Base-by-base conservation (phyloP, 2,329 filamentous ascomycete genomes). In the Phoma sp. region DNA sequence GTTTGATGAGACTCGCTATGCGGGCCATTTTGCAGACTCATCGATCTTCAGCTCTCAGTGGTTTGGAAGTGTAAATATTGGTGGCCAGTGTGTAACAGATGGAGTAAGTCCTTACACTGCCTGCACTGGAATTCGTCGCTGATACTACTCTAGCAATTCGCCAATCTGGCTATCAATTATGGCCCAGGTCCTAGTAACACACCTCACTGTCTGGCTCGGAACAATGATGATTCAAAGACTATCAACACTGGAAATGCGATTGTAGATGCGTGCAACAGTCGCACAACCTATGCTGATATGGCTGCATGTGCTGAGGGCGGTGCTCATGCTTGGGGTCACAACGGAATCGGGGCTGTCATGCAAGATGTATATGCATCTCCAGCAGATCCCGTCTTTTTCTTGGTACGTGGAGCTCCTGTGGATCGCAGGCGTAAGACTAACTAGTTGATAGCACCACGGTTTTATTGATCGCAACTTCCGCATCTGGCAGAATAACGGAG, bases 401-500 rank as follows among this genome's bases (percentile, higher is more conserved):
- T 55, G 15, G 40, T 43, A 17, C n/a, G n/a, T 11, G 14, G 10
- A 25, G 23, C 11, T 17, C 1, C 28, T 37, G 20, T 18, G 9
- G 11, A 15, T 11, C 17, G 7, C 5, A 4, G 7, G 17, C 9
- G 11, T 5, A 3, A 4, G 14, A 12, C 40, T 43, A 17, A 43
- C 17, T 11, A 33, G 1, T 15, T n/a, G 14, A 23, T 11, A 43
- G 42, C 47, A 50, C 47, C 80, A 83, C 57, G 75, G 65, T 9
- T 78, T 78, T 62, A 76, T 83, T 40, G 81, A 83, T 66, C 76
- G 78, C 34, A 73, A 77, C 29, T 82, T 75, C 73, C 79, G 78
- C 74, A 78, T 80, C 54, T 83, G 80, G 80, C 80, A 83, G 64
- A 71, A 71, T 61, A 26, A 32, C 12, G 36, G 36, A 18, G 59